Evolutionary conservation across 352 stramenopile genomes (phyloP).

Genomic region (Globisporangium iwayamae): DNA sequence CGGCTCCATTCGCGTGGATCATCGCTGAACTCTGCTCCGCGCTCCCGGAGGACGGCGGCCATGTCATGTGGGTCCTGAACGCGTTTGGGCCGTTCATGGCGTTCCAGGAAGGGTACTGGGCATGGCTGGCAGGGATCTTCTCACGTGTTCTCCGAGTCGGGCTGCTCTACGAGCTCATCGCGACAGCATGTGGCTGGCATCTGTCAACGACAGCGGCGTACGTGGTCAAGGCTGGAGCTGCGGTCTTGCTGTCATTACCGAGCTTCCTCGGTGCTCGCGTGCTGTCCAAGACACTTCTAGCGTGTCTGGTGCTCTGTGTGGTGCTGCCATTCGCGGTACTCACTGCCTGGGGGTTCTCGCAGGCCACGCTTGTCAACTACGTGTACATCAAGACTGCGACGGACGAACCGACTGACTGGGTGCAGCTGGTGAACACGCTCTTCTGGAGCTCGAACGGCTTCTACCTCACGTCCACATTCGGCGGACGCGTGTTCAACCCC

Average conservation of each 20-base stretch:
- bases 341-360: constrained; percentile 18
- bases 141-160: constrained; percentile 71
- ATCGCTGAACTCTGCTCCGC: constrained; percentile 85
- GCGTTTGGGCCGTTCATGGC: constrained; percentile 77
- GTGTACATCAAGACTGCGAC: constrained; percentile 10
- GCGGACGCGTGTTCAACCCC: constrained; percentile 77
- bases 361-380: constrained; percentile 10
- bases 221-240: constrained; percentile 18
- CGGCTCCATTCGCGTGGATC: constrained; percentile 80
- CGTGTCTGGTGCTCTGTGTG: constrained; percentile 26
- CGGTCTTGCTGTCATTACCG: constrained; percentile 22
- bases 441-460: constrained; percentile 95
- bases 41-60: constrained; percentile 75
- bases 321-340: constrained; percentile 69
- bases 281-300: constrained; percentile 41
- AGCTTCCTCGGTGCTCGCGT: constrained; percentile 44
- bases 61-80: constrained; percentile 82
- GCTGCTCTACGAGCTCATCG: constrained; percentile 25
- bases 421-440: constrained; percentile 85
- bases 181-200: neutral
- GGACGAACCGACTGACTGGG: constrained; percentile 50
- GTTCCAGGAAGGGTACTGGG: constrained; percentile 59
- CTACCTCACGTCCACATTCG: constrained; percentile 79
- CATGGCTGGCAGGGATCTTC: constrained; percentile 76
- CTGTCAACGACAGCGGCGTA: constrained; percentile 4